Evolutionary conservation across 345 rosid genomes (phyloP).

Genomic region (Eucalyptus marginata): DNA sequence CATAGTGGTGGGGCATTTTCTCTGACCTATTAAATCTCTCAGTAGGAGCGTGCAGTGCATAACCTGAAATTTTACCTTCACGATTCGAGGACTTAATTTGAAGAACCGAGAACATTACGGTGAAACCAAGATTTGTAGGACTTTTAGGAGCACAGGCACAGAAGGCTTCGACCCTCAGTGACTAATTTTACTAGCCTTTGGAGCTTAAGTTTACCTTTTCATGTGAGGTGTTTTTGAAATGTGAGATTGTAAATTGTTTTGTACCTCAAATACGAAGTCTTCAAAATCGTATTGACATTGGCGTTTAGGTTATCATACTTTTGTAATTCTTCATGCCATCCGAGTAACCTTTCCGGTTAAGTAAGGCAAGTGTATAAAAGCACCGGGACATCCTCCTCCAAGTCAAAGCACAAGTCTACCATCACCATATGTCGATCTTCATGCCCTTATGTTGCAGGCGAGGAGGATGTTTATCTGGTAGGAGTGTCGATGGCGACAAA

Average conservation of each 20-base stretch:
- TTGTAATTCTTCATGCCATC: neutral
- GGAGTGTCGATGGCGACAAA: neutral
- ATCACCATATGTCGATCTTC: neutral
- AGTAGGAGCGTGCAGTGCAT: neutral
- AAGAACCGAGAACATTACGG: neutral
- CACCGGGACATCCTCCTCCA: neutral
- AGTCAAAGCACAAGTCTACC: neutral
- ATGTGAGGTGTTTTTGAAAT: neutral
- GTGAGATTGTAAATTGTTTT: neutral
- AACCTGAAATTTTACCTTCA: neutral
- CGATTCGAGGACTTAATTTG: neutral
- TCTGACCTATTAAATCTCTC: neutral
- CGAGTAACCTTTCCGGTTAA: neutral
- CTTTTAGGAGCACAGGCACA: neutral
- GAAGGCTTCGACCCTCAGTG: neutral
- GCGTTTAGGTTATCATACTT: neutral
- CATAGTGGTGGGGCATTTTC: neutral
- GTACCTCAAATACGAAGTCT: neutral
- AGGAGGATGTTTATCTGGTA: neutral
- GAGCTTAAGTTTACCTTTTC: neutral
- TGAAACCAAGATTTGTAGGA: neutral
- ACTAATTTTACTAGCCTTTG: neutral
- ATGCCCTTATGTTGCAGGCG: neutral
- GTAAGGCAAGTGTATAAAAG: neutral
- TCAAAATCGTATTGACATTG: neutral